A percentile compares a stretch with the other conserved stretches of the same genome.
These are phyloP conservation scores for Leptographium lundbergii DNA, from an alignment of 2,329 filamentous ascomycete species.

Conservation along the genomic window DNA sequence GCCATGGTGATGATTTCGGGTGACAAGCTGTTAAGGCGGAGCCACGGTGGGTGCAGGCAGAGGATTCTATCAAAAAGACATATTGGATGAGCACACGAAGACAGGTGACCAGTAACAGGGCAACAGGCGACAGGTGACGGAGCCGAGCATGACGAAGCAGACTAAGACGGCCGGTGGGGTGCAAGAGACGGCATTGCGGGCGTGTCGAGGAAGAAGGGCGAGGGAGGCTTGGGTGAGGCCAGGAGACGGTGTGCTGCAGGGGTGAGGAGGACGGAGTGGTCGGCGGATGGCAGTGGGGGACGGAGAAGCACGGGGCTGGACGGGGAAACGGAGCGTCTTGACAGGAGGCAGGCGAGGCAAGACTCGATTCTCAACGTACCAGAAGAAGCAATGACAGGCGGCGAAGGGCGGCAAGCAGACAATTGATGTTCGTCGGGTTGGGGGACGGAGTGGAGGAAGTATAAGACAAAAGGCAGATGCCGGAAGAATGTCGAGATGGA, in stretches of 20 bases:
- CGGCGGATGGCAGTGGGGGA: not conserved
- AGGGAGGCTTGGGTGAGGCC: not conserved
- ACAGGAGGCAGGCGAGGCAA: not conserved
- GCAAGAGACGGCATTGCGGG: not conserved
- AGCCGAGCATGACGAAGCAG: not conserved
- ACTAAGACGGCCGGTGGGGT: not conserved
- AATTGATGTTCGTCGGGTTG: not conserved
- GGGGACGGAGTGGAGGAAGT: not conserved
- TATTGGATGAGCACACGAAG: not conserved
- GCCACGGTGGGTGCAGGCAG: slow-evolving; percentile 4
- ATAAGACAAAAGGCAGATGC: not conserved
- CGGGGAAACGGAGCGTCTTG: not conserved
- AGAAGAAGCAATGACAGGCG: not conserved
- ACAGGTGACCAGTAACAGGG: not conserved
- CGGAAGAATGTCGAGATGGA: slow-evolving; percentile 1
- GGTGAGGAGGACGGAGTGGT: not conserved
- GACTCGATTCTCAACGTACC: not conserved
- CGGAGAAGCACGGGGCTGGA: not conserved
- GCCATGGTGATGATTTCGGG: slow-evolving; percentile 26
- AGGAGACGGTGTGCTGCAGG: not conserved
- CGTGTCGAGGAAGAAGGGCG: not conserved
- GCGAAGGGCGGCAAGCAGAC: not conserved
- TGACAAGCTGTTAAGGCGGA: slow-evolving; percentile 5
- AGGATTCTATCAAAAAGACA: not conserved
- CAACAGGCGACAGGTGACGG: not conserved